A percentile compares a stretch with the other conserved stretches of the same genome.
Evolutionary conservation across 73 alveolate genomes (phyloP).

Genomic region (Effrenium voratum): DNA sequence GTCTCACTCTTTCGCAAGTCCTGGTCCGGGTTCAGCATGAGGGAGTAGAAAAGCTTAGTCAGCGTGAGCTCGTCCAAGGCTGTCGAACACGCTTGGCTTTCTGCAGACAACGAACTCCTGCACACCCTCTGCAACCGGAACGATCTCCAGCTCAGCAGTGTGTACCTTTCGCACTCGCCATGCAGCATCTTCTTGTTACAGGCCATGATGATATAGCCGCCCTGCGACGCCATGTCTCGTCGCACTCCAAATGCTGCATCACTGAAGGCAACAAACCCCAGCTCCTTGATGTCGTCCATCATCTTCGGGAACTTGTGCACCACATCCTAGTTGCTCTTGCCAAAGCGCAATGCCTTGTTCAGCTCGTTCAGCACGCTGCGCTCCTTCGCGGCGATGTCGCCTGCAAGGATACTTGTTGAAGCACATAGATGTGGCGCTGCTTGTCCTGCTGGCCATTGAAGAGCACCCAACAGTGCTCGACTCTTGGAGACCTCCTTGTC

Average conservation of each 20-base stretch:
- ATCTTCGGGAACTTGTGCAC: neutral
- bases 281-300: neutral
- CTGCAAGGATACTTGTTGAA: neutral
- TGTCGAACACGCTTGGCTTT: too few relatives aligned
- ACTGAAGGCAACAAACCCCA: neutral
- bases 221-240: neutral
- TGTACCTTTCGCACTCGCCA: too few relatives aligned
- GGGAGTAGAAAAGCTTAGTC: too few relatives aligned
- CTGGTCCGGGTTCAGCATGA: too few relatives aligned
- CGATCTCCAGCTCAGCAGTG: too few relatives aligned
- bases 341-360: conserved; percentile 17
- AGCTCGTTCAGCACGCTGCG: neutral
- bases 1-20: too few relatives aligned
- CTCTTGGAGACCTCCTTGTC: neutral
- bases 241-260: conserved; percentile 8
- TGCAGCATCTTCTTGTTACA: too few relatives aligned
- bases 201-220: too few relatives aligned
- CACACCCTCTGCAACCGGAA: too few relatives aligned
- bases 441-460: conserved; percentile 73
- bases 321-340: neutral
- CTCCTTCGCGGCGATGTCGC: neutral
- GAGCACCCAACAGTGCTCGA: conserved; percentile 30
- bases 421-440: neutral
- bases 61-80: too few relatives aligned
- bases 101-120: too few relatives aligned